Percentiles rank a stretch among this genome's conserved stretches.
phyloP scores from a whole-genome alignment of 768 basidiomycete genomes.

The Gloeostereum incarnatum region DNA sequence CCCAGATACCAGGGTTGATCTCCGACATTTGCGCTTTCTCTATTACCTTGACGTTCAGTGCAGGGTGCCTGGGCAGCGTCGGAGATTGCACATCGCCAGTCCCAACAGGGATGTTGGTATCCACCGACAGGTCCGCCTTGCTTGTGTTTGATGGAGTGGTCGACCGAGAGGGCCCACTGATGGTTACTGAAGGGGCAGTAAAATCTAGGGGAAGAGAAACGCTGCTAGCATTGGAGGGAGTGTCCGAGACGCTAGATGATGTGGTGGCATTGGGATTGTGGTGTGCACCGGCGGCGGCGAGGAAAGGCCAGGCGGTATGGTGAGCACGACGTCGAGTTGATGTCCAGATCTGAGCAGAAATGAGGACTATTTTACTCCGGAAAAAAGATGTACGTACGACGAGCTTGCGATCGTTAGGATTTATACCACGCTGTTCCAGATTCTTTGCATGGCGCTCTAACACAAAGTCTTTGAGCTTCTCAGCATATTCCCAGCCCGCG shows the following conservation, averaged over 20 bases:
- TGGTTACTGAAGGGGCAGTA: too few relatives aligned
- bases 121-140: too few relatives aligned
- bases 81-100: conserved; percentile 1
- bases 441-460: conserved; percentile 72
- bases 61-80: conserved; percentile 9
- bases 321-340: conserved; percentile 88
- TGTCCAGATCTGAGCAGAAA: conserved; percentile 77
- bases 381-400: conserved; percentile 39
- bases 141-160: conserved; percentile 8
- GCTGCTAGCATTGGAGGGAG: conserved; percentile 1
- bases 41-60: conserved; percentile 67
- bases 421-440: conserved; percentile 60
- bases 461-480: conserved; percentile 83
- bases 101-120: too few relatives aligned
- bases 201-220: too few relatives aligned
- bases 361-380: background rate
- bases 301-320: conserved; percentile 95
- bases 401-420: conserved; percentile 48
- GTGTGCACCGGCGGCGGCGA: conserved; percentile 26
- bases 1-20: conserved; percentile 98
- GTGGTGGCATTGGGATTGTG: conserved; percentile 4
- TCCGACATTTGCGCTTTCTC: conserved; percentile 97
- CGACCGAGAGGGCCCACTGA: conserved; percentile 4
- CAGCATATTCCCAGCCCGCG: conserved; percentile 93
- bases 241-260: conserved; percentile 5